Base-by-base conservation (phyloP, 768 basidiomycete species). In the Mycena maculata region DNA sequence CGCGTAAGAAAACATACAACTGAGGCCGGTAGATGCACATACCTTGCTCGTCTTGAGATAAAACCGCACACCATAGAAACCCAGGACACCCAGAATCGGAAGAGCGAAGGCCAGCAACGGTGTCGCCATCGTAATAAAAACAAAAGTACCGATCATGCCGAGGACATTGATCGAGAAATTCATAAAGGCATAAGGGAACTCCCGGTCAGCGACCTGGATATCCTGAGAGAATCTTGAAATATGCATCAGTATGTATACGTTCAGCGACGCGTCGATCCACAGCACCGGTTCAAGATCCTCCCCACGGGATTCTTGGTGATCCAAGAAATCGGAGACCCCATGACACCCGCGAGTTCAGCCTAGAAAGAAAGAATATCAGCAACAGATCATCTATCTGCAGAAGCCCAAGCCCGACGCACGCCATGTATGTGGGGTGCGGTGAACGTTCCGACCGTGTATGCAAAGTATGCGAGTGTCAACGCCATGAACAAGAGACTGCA, bases 41-140 rank as follows among this genome's bases (percentile, higher is more conserved):
- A 68, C 67, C 67, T 68, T 68, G 61, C 67, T 68, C 20, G 67
- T 68, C 25, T 41, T 25, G 33, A 68, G 61, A 63, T 68, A 68
- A 20, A 58, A 68, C 41, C 25, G 44, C 49, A 68, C 23, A 33
- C 36, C 39, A 31, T 63, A 63, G 5, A 22, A 22, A 0, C 60
- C 67, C 22, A 52, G n/a, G 36, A 63, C 41, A 7, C 16, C 16
- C 27, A 68, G 36, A n/a, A 61, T 16, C 2, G 67, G 67, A 33
- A 68, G 48, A 4, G 56, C 55, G 22, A 68, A 33, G 0, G 38
- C 67, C 25, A 68, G 42, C 67, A 54, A 45, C 8, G 67, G 67
- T 4, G 60, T 53, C 13, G 67, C 67, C 2, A 68, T 44, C 16
- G 27, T 18, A 18, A 68, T 63, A 38, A 68, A 68, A 9, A 63